These are phyloP conservation scores for Termitomyces sp. DNA, from an alignment of 768 basidiomycete species.

Conservation along the genomic window DNA sequence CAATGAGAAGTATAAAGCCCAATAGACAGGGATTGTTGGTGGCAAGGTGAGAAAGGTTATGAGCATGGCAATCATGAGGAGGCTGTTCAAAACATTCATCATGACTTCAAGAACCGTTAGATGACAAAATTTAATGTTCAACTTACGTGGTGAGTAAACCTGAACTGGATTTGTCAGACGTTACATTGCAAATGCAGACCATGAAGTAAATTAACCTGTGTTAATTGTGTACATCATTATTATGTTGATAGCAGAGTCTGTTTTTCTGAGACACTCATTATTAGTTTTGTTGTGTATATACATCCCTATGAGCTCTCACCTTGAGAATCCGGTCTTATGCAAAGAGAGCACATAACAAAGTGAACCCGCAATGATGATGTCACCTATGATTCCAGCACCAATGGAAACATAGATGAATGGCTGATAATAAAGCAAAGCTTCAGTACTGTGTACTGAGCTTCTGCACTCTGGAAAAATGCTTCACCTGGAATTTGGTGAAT, in stretches of 20 bases:
- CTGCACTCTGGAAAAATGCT: not conserved
- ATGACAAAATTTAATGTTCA: too few species aligned
- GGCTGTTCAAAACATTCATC: conserved; percentile 8
- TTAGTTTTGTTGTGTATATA: not conserved
- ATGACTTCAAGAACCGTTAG: too few species aligned
- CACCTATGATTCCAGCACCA: conserved; percentile 27
- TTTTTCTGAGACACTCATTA: conserved; percentile 6
- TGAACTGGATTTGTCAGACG: not conserved
- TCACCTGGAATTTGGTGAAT: not conserved
- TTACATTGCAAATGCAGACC: not conserved
- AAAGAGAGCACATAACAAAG: conserved; percentile 29
- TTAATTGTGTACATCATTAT: conserved; percentile 34
- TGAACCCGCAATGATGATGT: conserved; percentile 28
- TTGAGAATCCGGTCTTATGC: conserved; percentile 21
- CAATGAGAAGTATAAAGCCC: conserved; percentile 38
- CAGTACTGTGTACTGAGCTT: not conserved
- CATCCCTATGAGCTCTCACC: conserved; percentile 9
- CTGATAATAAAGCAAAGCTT: not conserved
- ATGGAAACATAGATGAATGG: conserved; percentile 15
- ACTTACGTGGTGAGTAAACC: conserved; percentile 6
- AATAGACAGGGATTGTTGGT: conserved; percentile 43
- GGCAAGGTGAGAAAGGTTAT: conserved; percentile 40
- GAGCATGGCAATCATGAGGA: conserved; percentile 26
- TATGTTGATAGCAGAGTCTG: conserved; percentile 28
- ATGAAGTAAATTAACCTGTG: conserved; percentile 27